Evolutionary conservation across 1,284 basidiomycete genomes (phyloP), one percentile per base, ranked within the genome.

Genomic region (Puccinia hordei): DNA sequence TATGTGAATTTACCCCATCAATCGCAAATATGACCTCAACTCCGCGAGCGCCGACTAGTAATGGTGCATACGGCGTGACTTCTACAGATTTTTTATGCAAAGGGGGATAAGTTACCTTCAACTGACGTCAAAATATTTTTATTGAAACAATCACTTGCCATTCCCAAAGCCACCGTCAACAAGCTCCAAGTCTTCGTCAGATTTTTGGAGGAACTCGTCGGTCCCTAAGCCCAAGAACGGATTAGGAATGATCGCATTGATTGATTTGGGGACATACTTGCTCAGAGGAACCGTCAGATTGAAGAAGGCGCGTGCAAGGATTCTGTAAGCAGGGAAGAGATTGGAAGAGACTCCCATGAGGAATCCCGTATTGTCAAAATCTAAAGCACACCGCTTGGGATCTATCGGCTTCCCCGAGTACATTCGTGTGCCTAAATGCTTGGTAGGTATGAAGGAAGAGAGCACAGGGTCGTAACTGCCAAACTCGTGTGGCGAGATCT

Each of bases 361-460:
- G 68, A 80, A 80, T 17, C 77, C 77, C 41, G 75, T 38, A 73
- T 80, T 80, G 53, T 80, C 77, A 73, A 80, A 80, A 49, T 51
- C 38, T 6, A 55, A 12, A 27, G 53, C 41, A 71, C 77, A 80
- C 24, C 69, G 22, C 19, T 57, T 51, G 30, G 51, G 53, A 35
- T 80, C 55, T 12, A 57, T 51, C n/a, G 77, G 77, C 30, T 71
- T 61, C 46, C 77, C 77, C 9, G 53, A 61, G 35, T 68, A 71
- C 35, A 80, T 68, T 49, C 66, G 38, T 12, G 77, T 80, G 22
- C 77, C 77, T 38, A 80, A 63, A 33, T 59, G 51, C 22, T 51
- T 61, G 3, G 77, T 80, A 30, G 66, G 22, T 30, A 80, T 63
- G 51, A 80, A 80, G 15, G 63, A 24, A 71, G 77, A 59, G 19